Base-by-base conservation (phyloP, 192 early-diverging fungal genomes). In the Podila clonocystis region DNA sequence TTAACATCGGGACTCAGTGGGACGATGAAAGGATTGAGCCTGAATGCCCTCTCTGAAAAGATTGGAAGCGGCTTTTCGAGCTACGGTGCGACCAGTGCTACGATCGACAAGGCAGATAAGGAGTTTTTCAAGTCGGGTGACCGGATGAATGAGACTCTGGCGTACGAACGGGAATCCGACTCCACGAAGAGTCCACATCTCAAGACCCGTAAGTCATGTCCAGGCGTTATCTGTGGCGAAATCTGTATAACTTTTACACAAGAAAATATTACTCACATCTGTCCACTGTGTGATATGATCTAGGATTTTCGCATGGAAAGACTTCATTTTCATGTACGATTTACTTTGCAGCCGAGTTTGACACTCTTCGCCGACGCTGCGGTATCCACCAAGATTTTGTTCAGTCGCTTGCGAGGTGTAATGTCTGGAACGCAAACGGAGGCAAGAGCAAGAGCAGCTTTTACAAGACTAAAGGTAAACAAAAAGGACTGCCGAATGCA, bases 401-500 rank as follows among this genome's bases (percentile, higher is more conserved):
- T 13, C 89, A 94, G 73, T 96, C 95, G 1, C 86, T 98, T 3
- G 86, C 92, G 28, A 87, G 96, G 58, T 98, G 97, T 75, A 84
- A 87, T 31, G 70, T 84, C 17, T 97, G 95, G 90, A 82, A 89
- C 31, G 92, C 92, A 17, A 88, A 83, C 20, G 97, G 97, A 26
- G 97, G 97, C 55, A 97, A 97, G 70, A 95, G 94, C 29, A 95
- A 95, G 64, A 94, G 94, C 28, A 88, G 87, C 20, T 98, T 98
- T 66, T 90, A 93, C 65, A 95, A 94, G 74, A 92, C 94, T 26
- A 67, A 86, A 84, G 93, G 93, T 94, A 82, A 61, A 33, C n/a
- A 58, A 7, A 41, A 4, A 45, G 12, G 15, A 38, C 31, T 31
- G 5, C 31, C 31, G 31, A 31, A 31, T 4, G 31, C 5, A 31